phyloP scores from a whole-genome alignment of 179 eudicot species.

The Silene noctiflora region DNA sequence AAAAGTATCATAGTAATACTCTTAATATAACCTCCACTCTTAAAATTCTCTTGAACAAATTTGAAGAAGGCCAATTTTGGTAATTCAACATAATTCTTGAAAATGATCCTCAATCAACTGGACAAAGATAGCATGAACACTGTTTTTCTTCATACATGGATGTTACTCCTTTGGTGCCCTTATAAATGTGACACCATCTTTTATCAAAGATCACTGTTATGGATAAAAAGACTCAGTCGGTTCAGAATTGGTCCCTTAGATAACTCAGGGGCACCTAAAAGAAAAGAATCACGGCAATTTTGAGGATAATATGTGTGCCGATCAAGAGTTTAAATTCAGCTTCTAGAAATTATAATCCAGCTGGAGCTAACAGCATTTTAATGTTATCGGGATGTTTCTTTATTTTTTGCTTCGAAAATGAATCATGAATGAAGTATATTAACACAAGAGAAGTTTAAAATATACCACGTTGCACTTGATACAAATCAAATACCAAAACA shows the following conservation, averaged over 20 bases:
- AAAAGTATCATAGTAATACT: not conserved
- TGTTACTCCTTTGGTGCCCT: too few species aligned
- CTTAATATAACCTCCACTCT: not conserved
- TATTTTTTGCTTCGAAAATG: too few species aligned
- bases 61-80: not conserved
- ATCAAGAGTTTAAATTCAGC: not conserved
- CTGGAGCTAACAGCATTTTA: not conserved
- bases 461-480: too few species aligned
- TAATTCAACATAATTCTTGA: not conserved
- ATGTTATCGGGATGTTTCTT: too few species aligned
- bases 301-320: not conserved
- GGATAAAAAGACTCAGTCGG: not conserved
- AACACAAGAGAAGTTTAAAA: too few species aligned
- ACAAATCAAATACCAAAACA: too few species aligned
- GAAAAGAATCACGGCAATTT: too few species aligned
- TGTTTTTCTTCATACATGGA: too few species aligned
- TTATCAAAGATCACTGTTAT: not conserved
- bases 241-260: not conserved
- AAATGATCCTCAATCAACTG: not conserved
- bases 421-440: too few species aligned
- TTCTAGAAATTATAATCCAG: not conserved
- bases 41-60: not conserved
- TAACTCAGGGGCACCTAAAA: too few species aligned
- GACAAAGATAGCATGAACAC: not conserved
- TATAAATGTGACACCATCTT: too few species aligned